Percentiles rank a stretch among this genome's conserved stretches.
These are phyloP conservation scores for Spathaspora passalidarum DNA, from an alignment of 805 yeast genomes.

Conservation along the genomic window DNA sequence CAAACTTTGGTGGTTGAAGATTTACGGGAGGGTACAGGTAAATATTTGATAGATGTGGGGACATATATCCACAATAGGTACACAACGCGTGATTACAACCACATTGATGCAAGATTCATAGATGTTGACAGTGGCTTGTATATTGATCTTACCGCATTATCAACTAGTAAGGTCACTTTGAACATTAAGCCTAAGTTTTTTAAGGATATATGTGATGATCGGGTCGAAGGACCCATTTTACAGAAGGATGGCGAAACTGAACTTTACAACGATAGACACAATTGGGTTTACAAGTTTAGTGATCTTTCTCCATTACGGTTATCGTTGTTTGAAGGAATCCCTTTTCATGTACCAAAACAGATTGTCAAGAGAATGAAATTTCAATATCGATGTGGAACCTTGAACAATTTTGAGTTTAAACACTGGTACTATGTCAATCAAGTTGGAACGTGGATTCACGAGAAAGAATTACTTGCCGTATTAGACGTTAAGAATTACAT, in stretches of 20 bases:
- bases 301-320: conserved; percentile 53
- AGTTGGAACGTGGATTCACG: too few relatives aligned
- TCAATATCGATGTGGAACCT: conserved; percentile 17
- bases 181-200: too few relatives aligned
- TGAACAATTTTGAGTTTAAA: conserved; percentile 16
- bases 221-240: not conserved
- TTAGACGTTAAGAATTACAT: too few relatives aligned
- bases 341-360: conserved; percentile 22
- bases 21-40: conserved; percentile 25
- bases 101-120: conserved; percentile 48
- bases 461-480: too few relatives aligned
- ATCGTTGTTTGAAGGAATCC: conserved; percentile 54
- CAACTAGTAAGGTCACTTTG: conserved; percentile 23
- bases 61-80: conserved; percentile 27
- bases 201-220: not conserved
- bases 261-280: conserved; percentile 13
- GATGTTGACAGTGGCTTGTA: conserved; percentile 58
- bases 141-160: conserved; percentile 52
- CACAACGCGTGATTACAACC: conserved; percentile 17
- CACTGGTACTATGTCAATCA: conserved; percentile 2
- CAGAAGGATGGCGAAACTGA: not conserved
- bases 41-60: conserved; percentile 26
- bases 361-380: conserved; percentile 18
- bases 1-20: conserved; percentile 30
- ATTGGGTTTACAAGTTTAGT: conserved; percentile 28